A percentile compares a stretch with the other conserved stretches of the same genome.
These are phyloP conservation scores for Trichoderma sp. DNA, from an alignment of 2,329 filamentous ascomycete species.

Conservation along the genomic window DNA sequence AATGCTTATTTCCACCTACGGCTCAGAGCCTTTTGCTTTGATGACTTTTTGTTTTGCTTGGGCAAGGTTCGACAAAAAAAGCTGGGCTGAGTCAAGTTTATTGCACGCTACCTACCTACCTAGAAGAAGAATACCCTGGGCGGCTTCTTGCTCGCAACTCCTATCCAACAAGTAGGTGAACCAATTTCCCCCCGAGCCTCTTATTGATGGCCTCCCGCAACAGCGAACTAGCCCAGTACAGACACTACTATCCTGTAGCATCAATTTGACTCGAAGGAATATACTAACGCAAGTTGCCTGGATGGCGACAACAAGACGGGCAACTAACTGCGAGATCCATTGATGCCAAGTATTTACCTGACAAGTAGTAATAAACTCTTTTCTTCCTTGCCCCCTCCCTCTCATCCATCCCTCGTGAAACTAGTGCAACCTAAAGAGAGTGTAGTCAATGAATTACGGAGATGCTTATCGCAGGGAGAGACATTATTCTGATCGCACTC, in stretches of 20 bases:
- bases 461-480: slow-evolving; percentile 16
- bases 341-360: not conserved
- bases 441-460: not conserved
- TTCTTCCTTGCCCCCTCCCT: too few species aligned
- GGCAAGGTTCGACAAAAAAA: not conserved
- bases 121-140: too few species aligned
- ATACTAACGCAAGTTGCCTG: not conserved
- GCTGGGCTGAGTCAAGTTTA: too few species aligned
- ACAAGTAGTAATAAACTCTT: not conserved
- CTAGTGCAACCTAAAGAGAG: slow-evolving; percentile 7
- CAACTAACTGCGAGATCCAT: not conserved
- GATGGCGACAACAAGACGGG: not conserved
- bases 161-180: too few species aligned
- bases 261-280: not conserved
- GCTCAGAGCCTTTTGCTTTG: not conserved
- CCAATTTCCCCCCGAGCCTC: too few species aligned
- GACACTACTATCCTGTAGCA: not conserved
- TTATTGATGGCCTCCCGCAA: not conserved
- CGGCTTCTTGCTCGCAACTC: too few species aligned
- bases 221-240: not conserved
- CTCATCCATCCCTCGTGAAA: too few species aligned
- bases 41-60: too few species aligned
- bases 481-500: not conserved
- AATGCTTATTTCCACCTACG: slow-evolving; percentile 18
- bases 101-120: too few species aligned